A percentile compares a stretch with the other conserved stretches of the same genome.
These are phyloP conservation scores for Alternaria infectoria DNA, from an alignment of 2,329 filamentous ascomycete species.

Conservation along the genomic window DNA sequence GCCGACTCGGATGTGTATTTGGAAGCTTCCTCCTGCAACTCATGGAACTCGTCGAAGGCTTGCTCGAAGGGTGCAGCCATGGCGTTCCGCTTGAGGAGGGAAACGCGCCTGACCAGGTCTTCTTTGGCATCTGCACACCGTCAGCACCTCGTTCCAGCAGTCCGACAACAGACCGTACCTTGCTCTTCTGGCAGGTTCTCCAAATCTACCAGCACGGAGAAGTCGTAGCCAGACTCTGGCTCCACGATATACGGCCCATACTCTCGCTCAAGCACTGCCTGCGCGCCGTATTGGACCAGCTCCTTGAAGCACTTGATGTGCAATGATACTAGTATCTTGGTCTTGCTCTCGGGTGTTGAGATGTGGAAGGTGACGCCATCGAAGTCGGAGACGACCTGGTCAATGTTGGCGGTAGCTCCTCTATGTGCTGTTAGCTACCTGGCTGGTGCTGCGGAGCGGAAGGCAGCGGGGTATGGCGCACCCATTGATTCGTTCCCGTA, in stretches of 20 bases:
- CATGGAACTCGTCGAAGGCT: slow-evolving; percentile 91
- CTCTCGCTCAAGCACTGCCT: slow-evolving; percentile 89
- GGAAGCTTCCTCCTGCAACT: slow-evolving; percentile 83
- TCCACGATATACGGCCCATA: slow-evolving; percentile 90
- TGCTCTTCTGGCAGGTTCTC: slow-evolving; percentile 83
- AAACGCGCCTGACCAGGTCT: slow-evolving; percentile 84
- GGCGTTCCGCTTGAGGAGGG: slow-evolving; percentile 93
- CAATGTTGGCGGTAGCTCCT: slow-evolving; percentile 84
- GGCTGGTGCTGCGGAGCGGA: slow-evolving; percentile 37
- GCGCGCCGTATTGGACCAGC: slow-evolving; percentile 89
- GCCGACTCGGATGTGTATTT: slow-evolving; percentile 94
- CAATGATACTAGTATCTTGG: slow-evolving; percentile 92
- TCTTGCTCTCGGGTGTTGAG: slow-evolving; percentile 91
- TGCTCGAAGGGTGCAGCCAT: slow-evolving; percentile 99
- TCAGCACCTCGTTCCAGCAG: slow-evolving; percentile 22
- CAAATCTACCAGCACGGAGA: slow-evolving; percentile 88
- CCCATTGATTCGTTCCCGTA: slow-evolving; percentile 94
- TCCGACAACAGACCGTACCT: slow-evolving; percentile 54
- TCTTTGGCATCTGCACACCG: slow-evolving; percentile 74
- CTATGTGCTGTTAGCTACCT: slow-evolving; percentile 59
- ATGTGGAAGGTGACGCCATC: slow-evolving; percentile 99
- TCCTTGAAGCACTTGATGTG: slow-evolving; percentile 95
- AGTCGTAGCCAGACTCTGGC: slow-evolving; percentile 92
- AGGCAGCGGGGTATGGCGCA: slow-evolving; percentile 53
- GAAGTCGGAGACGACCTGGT: slow-evolving; percentile 98